Evolutionary conservation across 345 rosid genomes (phyloP), one percentile per base, ranked within the genome.

Genomic region (Rhodomyrtus tomentosa): DNA sequence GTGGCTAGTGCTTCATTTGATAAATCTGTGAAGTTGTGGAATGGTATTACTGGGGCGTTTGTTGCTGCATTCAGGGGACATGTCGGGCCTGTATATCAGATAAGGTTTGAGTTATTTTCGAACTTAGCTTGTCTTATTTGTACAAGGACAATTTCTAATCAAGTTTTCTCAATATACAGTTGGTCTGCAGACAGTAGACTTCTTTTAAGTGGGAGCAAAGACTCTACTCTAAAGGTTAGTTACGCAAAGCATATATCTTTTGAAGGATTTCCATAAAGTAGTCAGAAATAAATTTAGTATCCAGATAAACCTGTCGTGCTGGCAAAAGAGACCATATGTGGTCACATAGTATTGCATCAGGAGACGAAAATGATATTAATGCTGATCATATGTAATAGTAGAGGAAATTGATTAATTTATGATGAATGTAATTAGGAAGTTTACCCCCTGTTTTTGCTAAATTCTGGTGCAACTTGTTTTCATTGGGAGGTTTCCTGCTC

Each of bases 1-100:
- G 85, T 97, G 55, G 99, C 99, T 11, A 95, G 99, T 88, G 99
- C 99, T 13, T 97, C 99, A 9, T 97, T 97, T 81, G 99, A 97
- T 88, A 93, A 90, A 89, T 95, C 99, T 22, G 98, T 97, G 79
- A 95, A 94, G 90, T 55, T 97, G 83, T 97, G 99, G 99, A 93
- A 94, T 86, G 99, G 99, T 85, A 22, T 88, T 27, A 95, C 98
- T 5, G 99, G 99, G 83, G 91, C 91, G 79, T 97, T 95, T 84
- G 91, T 97, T 79, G 93, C 98, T 89, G 91, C 94, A 86, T 95
- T 95, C 84, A 85, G 98, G 12, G 99, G 98, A 10, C 99, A 97
- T 89, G 96, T 95, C 86, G 99, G 98, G 9, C 94, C 98, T 88
- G 99, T 95, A 48, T 97, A 97, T 89, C 99, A 95, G 83, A 91